These are phyloP conservation scores for Plectosphaerella plurivora DNA, from an alignment of 2,329 filamentous ascomycete species.

Conservation along the genomic window DNA sequence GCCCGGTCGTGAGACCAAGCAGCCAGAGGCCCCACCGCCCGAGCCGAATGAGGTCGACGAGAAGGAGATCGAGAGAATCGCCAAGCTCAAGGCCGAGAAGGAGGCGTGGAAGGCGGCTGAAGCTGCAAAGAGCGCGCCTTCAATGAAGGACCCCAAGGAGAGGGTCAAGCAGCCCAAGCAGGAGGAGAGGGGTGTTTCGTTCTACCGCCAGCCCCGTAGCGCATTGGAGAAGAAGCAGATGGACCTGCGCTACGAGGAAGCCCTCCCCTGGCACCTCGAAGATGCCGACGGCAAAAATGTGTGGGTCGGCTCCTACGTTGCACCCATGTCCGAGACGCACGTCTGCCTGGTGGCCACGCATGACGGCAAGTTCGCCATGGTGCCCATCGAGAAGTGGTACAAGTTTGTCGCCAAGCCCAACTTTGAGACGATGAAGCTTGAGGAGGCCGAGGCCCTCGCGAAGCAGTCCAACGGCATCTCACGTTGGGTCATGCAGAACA, in stretches of 20 bases:
- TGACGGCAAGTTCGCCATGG: constrained; percentile 69
- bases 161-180: constrained; percentile 65
- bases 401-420: constrained; percentile 76
- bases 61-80: constrained; percentile 58
- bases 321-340: constrained; percentile 79
- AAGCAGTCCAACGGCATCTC: constrained; percentile 71
- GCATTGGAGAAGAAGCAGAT: constrained; percentile 76
- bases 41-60: constrained; percentile 43
- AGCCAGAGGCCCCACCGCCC: constrained; percentile 37
- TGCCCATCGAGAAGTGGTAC: constrained; percentile 96
- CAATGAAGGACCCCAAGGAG: constrained; percentile 54
- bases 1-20: constrained; percentile 59
- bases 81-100: constrained; percentile 70
- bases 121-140: constrained; percentile 87
- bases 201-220: constrained; percentile 72
- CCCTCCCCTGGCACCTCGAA: constrained; percentile 92
- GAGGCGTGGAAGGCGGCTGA: constrained; percentile 84
- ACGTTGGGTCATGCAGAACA: constrained; percentile 73
- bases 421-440: constrained; percentile 72
- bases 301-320: constrained; percentile 89
- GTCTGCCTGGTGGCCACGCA: constrained; percentile 69
- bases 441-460: constrained; percentile 83
- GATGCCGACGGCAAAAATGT: constrained; percentile 94
- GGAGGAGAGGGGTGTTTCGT: constrained; percentile 75
- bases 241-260: constrained; percentile 84